Base-by-base conservation (phyloP, 108 stramenopile genomes). In the Cylindrotheca fusiformis region DNA sequence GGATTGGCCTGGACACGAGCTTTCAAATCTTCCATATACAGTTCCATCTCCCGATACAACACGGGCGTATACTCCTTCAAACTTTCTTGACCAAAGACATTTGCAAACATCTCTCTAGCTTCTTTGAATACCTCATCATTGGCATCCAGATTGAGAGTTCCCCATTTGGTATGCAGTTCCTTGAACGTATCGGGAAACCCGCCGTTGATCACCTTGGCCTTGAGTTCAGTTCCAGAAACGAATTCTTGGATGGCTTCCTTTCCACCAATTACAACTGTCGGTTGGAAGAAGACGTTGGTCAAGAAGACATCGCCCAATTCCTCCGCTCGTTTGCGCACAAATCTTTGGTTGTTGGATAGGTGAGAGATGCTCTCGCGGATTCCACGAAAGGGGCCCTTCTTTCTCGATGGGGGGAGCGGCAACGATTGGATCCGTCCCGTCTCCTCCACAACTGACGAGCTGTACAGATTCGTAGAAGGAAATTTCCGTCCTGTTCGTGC, bases 161-260 rank as follows among this genome's bases (percentile, higher is more conserved):
- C 54, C 70, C 70, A 71, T 51, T 71, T 58, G 24, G 70, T 71
- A 57, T 71, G 70, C 36, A 71, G 50, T 31, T 71, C 70, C 33
- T 36, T 4, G 55, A 71, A 71, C 21, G 24, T 71, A 32, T 71
- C 70, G 8, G 70, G 70, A 4, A 71, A 32, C 18, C 53, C 62
- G 0, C 54, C 30, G 58, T 71, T 26, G 1, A 56, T 49, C n/a
- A 71, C 70, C 20, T 64, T 63, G 19, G 28, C 18, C 44, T 65
- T 55, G 25, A 57, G 36, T 21, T 71, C 70, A 0, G 63, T 31
- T 3, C 26, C 36, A 6, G 50, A n/a, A 33, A 71, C 48, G 36
- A 71, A 71, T 27, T 71, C 63, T 48, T 63, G 52, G 26, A 71
- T 55, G 22, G 50, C 52, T 32, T 71, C 48, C 44, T 65, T 52